phyloP scores from a whole-genome alignment of 495 filamentous ascomycete species.

The Tuber umbilicatum region DNA sequence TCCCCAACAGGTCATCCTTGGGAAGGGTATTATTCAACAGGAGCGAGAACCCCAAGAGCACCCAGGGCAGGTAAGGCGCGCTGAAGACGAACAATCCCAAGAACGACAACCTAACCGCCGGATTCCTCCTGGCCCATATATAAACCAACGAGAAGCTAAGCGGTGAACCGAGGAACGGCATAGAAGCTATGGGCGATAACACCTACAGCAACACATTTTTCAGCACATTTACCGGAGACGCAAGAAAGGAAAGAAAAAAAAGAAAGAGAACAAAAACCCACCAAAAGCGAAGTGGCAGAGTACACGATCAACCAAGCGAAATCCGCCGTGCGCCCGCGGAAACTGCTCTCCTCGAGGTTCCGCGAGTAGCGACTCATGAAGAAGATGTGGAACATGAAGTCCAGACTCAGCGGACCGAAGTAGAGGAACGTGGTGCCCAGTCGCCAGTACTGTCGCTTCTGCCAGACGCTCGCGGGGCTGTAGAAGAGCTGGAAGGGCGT shows the following conservation, averaged over 20 bases:
- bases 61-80: constrained; percentile 93
- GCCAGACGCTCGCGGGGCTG: constrained; percentile 84
- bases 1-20: constrained; percentile 92
- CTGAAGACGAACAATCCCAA: constrained; percentile 83
- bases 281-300: constrained; percentile 65
- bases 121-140: constrained; percentile 94
- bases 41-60: constrained; percentile 82
- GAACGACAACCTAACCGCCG: constrained; percentile 83
- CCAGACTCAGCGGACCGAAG: constrained; percentile 88
- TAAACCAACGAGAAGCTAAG: constrained; percentile 90
- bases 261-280: constrained; percentile 9
- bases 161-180: constrained; percentile 87
- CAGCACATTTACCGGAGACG: too few relatives aligned
- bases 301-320: constrained; percentile 93
- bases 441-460: constrained; percentile 93
- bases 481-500: constrained; percentile 94
- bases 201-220: constrained; percentile 15
- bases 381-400: constrained; percentile 97
- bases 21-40: constrained; percentile 78
- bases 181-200: constrained; percentile 75
- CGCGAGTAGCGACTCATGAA: constrained; percentile 96
- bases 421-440: constrained; percentile 91
- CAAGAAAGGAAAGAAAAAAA: too few relatives aligned
- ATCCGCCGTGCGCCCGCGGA: constrained; percentile 68
- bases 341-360: constrained; percentile 83